Evolutionary conservation across 352 stramenopile genomes (phyloP).

Genomic region (Globisporangium ultimum): DNA sequence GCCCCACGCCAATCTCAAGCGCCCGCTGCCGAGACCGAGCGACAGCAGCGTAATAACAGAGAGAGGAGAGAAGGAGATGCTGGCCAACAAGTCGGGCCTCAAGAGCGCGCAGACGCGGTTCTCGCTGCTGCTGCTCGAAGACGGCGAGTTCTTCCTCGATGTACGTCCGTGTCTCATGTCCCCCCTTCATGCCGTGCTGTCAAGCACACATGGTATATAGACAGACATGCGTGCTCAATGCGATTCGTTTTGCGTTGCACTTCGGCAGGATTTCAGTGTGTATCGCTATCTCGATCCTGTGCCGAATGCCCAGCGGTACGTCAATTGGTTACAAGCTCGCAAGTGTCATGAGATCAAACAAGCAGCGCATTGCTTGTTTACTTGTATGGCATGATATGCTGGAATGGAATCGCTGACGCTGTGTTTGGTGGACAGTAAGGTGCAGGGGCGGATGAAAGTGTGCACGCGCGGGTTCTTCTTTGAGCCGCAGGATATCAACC

Average conservation of each 20-base stretch:
- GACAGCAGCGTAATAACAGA: too few species aligned
- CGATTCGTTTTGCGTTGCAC: background rate
- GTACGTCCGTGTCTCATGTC: constrained; percentile 25
- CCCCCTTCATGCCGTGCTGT: too few species aligned
- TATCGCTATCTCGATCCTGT: constrained; percentile 66
- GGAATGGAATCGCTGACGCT: background rate
- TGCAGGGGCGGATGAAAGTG: constrained; percentile 81
- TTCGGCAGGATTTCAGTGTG: constrained; percentile 79
- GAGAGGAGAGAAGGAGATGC: constrained; percentile 3
- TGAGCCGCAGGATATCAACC: constrained; percentile 82
- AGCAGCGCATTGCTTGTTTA: too few species aligned
- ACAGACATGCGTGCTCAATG: too few species aligned
- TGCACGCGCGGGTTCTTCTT: constrained; percentile 91
- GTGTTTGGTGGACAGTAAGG: constrained; percentile 45
- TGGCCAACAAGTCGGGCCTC: constrained; percentile 17
- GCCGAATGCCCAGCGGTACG: constrained; percentile 48
- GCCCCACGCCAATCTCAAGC: too few species aligned
- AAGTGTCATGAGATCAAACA: too few species aligned
- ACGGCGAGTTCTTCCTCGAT: constrained; percentile 94
- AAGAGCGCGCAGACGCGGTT: constrained; percentile 61
- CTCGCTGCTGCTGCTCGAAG: constrained; percentile 91
- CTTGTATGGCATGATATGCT: too few species aligned
- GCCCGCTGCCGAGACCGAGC: too few species aligned
- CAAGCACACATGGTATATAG: too few species aligned
- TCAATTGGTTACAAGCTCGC: background rate